A percentile compares a stretch with the other conserved stretches of the same genome.
Evolutionary conservation across 345 rosid genomes (phyloP).

Genomic region (Rubroshorea leprosula): DNA sequence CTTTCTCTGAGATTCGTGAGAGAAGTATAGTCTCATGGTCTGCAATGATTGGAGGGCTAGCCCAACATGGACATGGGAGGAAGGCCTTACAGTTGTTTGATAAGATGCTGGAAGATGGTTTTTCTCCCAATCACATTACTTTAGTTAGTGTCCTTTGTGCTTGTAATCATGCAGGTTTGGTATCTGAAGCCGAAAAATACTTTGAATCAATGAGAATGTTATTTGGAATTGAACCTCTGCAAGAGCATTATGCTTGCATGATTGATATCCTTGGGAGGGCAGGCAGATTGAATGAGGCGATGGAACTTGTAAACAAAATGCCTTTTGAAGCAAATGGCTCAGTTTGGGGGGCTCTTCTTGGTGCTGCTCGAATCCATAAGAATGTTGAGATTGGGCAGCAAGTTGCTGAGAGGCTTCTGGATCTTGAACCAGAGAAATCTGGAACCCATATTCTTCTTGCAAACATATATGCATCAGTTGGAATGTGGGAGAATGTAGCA

Average conservation of each 20-base stretch:
- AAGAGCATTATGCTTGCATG: slow-evolving; percentile 70
- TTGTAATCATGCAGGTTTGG: slow-evolving; percentile 62
- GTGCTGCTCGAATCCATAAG: slow-evolving; percentile 60
- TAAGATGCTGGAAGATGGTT: slow-evolving; percentile 41
- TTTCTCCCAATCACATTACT: slow-evolving; percentile 55
- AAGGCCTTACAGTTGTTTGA: slow-evolving; percentile 37
- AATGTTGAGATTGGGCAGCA: slow-evolving; percentile 41
- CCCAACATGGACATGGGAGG: slow-evolving; percentile 55
- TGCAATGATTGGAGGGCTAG: slow-evolving; percentile 53
- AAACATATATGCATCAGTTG: slow-evolving; percentile 51
- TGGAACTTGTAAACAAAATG: slow-evolving; percentile 45
- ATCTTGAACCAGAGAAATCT: slow-evolving; percentile 51
- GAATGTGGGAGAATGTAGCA: slow-evolving; percentile 51
- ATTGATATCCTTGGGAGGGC: slow-evolving; percentile 57
- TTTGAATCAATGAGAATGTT: slow-evolving; percentile 40
- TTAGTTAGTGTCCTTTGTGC: slow-evolving; percentile 53
- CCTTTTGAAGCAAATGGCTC: slow-evolving; percentile 43
- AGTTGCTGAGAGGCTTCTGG: slow-evolving; percentile 52
- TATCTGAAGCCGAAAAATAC: slow-evolving; percentile 38
- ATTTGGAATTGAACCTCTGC: slow-evolving; percentile 38
- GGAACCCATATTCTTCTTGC: slow-evolving; percentile 51
- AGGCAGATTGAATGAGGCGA: slow-evolving; percentile 45
- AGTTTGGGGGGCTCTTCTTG: slow-evolving; percentile 64
- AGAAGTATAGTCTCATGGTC: slow-evolving; percentile 67
- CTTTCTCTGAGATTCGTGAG: slow-evolving; percentile 39